Evolutionary conservation across 2,329 filamentous ascomycete species (phyloP).

Genomic region (Pseudogymnoascus pannorum): DNA sequence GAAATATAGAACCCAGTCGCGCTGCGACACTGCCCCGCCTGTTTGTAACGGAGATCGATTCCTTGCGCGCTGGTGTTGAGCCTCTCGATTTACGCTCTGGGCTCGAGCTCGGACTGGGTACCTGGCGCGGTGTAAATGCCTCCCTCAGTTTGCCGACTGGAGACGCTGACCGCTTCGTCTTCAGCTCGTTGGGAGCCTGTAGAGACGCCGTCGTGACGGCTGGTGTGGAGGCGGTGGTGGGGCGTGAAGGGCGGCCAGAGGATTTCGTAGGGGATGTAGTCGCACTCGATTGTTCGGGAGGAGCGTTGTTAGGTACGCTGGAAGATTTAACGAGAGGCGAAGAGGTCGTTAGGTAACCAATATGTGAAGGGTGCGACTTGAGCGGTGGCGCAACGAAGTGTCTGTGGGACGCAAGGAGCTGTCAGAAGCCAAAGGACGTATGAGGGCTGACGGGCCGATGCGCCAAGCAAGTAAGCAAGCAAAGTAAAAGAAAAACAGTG

Average conservation of each 20-base stretch:
- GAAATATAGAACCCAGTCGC: slow-evolving; percentile 25
- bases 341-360: slow-evolving; percentile 61
- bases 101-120: slow-evolving; percentile 38
- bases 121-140: slow-evolving; percentile 50
- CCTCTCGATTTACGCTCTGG: slow-evolving; percentile 33
- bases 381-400: slow-evolving; percentile 35
- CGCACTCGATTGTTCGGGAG: neutral
- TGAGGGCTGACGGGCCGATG: neutral
- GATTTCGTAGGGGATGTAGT: slow-evolving; percentile 31
- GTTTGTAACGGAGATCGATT: slow-evolving; percentile 11
- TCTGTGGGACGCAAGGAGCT: neutral
- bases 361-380: slow-evolving; percentile 56
- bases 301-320: slow-evolving; percentile 36
- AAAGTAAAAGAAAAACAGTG: neutral
- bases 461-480: neutral
- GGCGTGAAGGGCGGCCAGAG: slow-evolving; percentile 23
- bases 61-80: slow-evolving; percentile 16
- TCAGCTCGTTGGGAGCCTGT: slow-evolving; percentile 36
- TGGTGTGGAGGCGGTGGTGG: slow-evolving; percentile 27
- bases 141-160: slow-evolving; percentile 65
- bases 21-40: slow-evolving; percentile 25
- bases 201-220: slow-evolving; percentile 31
- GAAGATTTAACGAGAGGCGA: slow-evolving; percentile 58
- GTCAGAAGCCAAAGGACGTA: neutral
- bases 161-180: slow-evolving; percentile 55